These are phyloP conservation scores for Fraxinus americana DNA, from an alignment of 257 asterid species.

Conservation along the genomic window DNA sequence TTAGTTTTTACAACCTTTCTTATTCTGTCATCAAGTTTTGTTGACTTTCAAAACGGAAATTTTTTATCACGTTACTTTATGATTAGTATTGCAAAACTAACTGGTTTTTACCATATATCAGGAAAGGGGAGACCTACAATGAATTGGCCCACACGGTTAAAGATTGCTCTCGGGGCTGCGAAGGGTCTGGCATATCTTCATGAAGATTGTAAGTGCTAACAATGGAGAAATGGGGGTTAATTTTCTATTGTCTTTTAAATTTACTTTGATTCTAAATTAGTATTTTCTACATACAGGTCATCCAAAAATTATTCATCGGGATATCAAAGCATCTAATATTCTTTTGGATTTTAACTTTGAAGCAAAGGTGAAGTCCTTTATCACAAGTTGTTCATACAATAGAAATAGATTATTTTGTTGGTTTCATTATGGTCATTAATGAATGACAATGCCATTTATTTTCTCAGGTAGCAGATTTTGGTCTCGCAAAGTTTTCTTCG, in stretches of 20 bases:
- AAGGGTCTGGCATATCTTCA: conserved; percentile 37
- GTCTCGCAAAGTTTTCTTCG: conserved; percentile 72
- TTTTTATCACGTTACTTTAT: background rate
- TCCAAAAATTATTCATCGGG: conserved; percentile 76
- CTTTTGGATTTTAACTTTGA: conserved; percentile 63
- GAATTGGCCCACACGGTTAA: conserved; percentile 69
- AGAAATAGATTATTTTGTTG: conserved; percentile 3
- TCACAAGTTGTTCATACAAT: conserved; percentile 1
- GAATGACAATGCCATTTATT: conserved; percentile 9
- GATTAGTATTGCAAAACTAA: background rate
- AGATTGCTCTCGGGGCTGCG: conserved; percentile 70
- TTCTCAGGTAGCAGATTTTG: conserved; percentile 95
- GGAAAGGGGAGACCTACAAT: conserved; percentile 55
- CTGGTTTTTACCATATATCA: conserved; percentile 11
- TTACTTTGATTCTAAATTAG: background rate
- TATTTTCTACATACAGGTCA: background rate
- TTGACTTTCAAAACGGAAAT: background rate
- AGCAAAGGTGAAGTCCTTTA: conserved; percentile 53
- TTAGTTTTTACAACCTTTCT: conserved; percentile 6
- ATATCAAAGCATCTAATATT: conserved; percentile 69
- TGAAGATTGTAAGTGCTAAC: conserved; percentile 51
- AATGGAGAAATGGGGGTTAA: background rate
- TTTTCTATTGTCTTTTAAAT: background rate
- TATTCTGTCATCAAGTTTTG: background rate
- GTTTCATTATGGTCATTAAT: conserved; percentile 18